Evolutionary conservation across 176 grass and related monocot species (phyloP).

Genomic region (Triticum dicoccoides): DNA sequence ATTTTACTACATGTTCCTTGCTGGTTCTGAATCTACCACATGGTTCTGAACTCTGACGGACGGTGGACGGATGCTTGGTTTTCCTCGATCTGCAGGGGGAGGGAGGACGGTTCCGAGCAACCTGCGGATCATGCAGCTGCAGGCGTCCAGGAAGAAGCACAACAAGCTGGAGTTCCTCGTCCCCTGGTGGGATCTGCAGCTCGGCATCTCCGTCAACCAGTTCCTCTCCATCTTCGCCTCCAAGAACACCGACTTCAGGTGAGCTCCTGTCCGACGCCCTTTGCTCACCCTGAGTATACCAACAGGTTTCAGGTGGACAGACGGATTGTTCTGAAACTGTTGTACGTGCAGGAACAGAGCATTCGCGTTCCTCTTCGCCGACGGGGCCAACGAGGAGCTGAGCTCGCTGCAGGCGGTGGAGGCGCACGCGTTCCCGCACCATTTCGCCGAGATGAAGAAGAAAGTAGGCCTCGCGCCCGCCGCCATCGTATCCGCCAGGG

Average conservation of each 20-base stretch:
- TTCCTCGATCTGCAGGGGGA: slow-evolving; percentile 40
- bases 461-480: slow-evolving; percentile 82
- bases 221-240: slow-evolving; percentile 85
- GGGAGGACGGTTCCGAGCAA: slow-evolving; percentile 88
- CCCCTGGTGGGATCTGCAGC: slow-evolving; percentile 98
- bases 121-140: slow-evolving; percentile 76
- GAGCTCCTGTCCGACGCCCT: too few relatives aligned
- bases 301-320: too few relatives aligned
- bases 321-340: neutral
- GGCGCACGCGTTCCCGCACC: slow-evolving; percentile 72
- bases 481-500: slow-evolving; percentile 59
- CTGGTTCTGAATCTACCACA: too few relatives aligned
- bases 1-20: too few relatives aligned
- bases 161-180: slow-evolving; percentile 82
- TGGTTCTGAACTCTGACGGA: neutral
- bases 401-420: slow-evolving; percentile 65
- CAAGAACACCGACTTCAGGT: slow-evolving; percentile 72
- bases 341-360: slow-evolving; percentile 65
- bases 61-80: neutral
- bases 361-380: slow-evolving; percentile 73
- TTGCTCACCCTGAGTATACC: neutral
- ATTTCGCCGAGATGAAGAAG: slow-evolving; percentile 67
- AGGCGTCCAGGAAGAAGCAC: slow-evolving; percentile 75
- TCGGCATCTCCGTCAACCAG: slow-evolving; percentile 87
- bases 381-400: slow-evolving; percentile 76